phyloP scores from a whole-genome alignment of 2,329 filamentous ascomycete species.

The Neoscytalidium dimidiatum region DNA sequence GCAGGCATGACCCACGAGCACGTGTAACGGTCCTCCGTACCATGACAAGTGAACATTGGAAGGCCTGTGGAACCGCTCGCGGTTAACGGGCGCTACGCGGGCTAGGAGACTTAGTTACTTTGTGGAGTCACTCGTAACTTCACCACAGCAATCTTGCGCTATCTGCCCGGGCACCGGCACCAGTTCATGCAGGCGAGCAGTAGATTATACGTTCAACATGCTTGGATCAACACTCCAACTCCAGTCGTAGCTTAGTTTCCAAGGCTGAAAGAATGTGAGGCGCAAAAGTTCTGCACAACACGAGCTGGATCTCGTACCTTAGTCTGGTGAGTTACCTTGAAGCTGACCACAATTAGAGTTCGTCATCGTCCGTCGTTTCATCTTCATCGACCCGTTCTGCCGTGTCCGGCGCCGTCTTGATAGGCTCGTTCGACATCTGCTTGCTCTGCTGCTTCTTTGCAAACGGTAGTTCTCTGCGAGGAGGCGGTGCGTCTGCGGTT shows the following conservation, averaged over 20 bases:
- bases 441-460: constrained; percentile 22
- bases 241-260: neutral
- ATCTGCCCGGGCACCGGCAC: neutral
- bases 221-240: neutral
- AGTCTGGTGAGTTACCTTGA: neutral
- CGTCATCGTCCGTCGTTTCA: constrained; percentile 40
- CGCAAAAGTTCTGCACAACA: neutral
- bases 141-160: neutral
- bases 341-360: constrained; percentile 25
- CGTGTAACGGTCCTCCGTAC: neutral
- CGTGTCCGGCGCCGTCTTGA: neutral
- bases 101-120: neutral
- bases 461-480: constrained; percentile 39
- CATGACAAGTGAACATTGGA: neutral
- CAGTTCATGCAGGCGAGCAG: neutral
- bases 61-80: neutral
- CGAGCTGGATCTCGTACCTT: neutral
- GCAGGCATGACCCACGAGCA: neutral
- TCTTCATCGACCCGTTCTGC: constrained; percentile 26
- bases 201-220: too few species aligned
- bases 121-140: neutral
- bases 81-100: neutral
- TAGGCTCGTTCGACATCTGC: neutral
- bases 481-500: constrained; percentile 27
- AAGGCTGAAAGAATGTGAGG: neutral